These are phyloP conservation scores for Sphaerostilbella broomeana DNA, from an alignment of 2,329 filamentous ascomycete genomes.

Conservation along the genomic window DNA sequence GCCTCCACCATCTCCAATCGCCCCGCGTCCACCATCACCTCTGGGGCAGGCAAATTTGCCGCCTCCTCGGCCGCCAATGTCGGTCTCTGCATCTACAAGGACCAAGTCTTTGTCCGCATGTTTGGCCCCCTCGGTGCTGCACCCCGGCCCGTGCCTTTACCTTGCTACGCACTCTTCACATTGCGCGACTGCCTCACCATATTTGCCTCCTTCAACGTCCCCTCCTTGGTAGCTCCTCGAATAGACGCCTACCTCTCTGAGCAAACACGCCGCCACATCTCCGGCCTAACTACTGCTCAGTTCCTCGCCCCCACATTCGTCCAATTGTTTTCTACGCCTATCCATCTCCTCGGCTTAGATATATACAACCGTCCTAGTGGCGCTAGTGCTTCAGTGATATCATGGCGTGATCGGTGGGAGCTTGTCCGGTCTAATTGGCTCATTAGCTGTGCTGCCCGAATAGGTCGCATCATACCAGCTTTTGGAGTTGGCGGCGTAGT, in stretches of 20 bases:
- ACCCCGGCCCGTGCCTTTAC: constrained; percentile 54
- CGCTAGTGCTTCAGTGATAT: constrained; percentile 22
- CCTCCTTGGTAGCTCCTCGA: constrained; percentile 65
- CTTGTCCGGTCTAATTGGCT: constrained; percentile 70
- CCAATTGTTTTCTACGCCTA: constrained; percentile 72
- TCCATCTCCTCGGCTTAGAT: constrained; percentile 80
- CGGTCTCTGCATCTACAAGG: constrained; percentile 81
- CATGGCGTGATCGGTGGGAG: constrained; percentile 54
- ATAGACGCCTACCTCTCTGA: constrained; percentile 51
- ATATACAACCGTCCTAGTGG: constrained; percentile 64
- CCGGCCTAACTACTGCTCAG: constrained; percentile 62
- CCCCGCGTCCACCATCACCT: constrained; percentile 57
- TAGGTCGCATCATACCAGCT: constrained; percentile 80
- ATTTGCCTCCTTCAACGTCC: constrained; percentile 87
- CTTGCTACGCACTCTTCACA: constrained; percentile 73
- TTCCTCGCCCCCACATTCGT: constrained; percentile 73
- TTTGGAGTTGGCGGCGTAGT: constrained; percentile 86
- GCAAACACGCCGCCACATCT: constrained; percentile 38
- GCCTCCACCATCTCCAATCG: constrained; percentile 55
- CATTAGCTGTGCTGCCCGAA: constrained; percentile 64
- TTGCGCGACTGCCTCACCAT: constrained; percentile 81
- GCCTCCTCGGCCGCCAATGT: constrained; percentile 79
- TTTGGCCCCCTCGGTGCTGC: constrained; percentile 58
- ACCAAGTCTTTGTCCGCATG: constrained; percentile 74
- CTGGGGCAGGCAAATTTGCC: constrained; percentile 73